Conservation (phyloP, 306 rosid genomes). For the Oxytropis ochrocephala region DNA sequence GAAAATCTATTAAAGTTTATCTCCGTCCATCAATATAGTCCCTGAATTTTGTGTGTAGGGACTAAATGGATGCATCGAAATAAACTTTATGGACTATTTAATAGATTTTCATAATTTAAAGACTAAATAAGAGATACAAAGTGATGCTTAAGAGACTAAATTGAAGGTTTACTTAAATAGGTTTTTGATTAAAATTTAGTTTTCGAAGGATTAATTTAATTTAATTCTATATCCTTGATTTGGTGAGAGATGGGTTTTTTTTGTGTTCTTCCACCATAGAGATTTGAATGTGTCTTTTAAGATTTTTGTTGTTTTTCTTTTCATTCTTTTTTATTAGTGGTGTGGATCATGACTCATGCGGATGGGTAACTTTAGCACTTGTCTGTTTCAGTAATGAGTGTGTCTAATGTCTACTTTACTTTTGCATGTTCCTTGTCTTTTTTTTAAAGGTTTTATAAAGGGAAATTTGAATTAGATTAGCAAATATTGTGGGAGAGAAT, state of each 20-base stretch:
- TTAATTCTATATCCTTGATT: constrained; percentile 8
- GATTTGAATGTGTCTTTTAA: constrained; percentile 25
- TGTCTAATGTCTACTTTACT: constrained; percentile 42
- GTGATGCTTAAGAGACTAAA: too few species aligned
- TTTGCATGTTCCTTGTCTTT: constrained; percentile 18
- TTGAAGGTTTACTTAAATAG: too few species aligned
- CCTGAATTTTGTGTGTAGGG: too few species aligned
- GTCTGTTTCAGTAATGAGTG: constrained; percentile 39
- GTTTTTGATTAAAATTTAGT: too few species aligned
- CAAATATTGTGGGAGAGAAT: constrained; percentile 22
- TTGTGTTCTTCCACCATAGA: constrained; percentile 61
- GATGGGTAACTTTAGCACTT: constrained; percentile 41
- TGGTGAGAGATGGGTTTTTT: constrained; percentile 74
- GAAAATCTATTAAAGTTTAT: too few species aligned
- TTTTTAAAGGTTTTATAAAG: constrained; percentile 19
- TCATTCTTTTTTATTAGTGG: constrained; percentile 17
- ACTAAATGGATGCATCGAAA: too few species aligned
- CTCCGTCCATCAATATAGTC: too few species aligned
- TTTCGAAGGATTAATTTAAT: not conserved
- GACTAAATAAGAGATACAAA: too few species aligned
- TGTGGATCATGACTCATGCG: constrained; percentile 61
- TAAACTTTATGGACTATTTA: too few species aligned
- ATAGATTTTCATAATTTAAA: too few species aligned
- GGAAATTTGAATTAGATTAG: constrained; percentile 24
- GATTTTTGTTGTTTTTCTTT: not conserved